Percentiles rank a stretch among this genome's conserved stretches.
Conservation (phyloP, 257 asterid genomes). For the Dorcoceras hygrometricum region DNA sequence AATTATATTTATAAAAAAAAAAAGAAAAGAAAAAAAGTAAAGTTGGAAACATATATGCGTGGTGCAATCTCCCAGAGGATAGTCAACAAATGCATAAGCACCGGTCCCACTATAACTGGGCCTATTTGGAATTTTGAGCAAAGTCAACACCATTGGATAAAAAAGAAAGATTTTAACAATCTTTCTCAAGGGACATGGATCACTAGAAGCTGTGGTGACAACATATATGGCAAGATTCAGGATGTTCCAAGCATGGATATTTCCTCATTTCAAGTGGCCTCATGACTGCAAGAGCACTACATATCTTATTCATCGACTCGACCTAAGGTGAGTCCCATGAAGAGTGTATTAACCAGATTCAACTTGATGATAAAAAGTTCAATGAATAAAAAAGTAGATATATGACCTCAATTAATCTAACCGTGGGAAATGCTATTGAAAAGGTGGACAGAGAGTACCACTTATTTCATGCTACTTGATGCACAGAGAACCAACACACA, state of each 20-base stretch:
- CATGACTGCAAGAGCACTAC: neutral
- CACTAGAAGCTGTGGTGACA: constrained; percentile 14
- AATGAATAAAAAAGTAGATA: neutral
- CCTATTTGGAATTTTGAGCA: no score
- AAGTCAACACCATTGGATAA: constrained; percentile 26
- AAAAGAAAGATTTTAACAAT: constrained; percentile 26
- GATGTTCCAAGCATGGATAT: neutral
- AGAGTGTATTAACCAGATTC: neutral
- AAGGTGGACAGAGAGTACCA: constrained; percentile 19
- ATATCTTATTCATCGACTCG: neutral
- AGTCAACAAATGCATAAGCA: no score
- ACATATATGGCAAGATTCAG: constrained; percentile 19
- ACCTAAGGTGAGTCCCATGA: neutral
- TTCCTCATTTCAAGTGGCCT: neutral
- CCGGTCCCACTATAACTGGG: no score
- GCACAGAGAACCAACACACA: constrained; percentile 13
- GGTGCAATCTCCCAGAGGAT: no score
- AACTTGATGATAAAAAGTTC: no score
- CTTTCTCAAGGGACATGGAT: constrained; percentile 3
- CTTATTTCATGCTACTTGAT: constrained; percentile 7
- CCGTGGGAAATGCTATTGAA: constrained; percentile 12
- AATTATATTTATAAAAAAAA: no score
- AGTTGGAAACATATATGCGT: no score
- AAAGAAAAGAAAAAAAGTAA: no score
- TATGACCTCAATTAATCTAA: constrained; percentile 4